Evolutionary conservation across 2,329 filamentous ascomycete species (phyloP).

Genomic region (Ophiostoma perfectum): DNA sequence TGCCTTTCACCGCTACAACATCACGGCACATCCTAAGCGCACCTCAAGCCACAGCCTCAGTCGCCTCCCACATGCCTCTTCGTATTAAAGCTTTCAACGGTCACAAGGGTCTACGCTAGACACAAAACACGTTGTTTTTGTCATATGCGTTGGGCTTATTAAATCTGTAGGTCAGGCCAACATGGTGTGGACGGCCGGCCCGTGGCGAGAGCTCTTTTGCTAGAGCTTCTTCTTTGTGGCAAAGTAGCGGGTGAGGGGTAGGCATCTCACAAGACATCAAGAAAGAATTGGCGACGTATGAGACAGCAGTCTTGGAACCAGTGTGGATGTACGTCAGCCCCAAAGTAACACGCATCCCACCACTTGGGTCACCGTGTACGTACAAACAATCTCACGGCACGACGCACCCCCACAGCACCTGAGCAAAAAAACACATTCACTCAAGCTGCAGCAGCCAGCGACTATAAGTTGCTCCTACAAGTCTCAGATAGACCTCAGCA

Average conservation of each 20-base stretch:
- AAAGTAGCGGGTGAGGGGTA: neutral
- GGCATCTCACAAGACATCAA: neutral
- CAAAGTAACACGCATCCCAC: neutral
- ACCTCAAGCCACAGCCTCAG: neutral
- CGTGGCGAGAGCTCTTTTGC: neutral
- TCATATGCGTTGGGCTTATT: neutral
- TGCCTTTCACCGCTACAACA: neutral
- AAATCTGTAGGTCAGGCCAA: neutral
- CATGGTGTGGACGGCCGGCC: neutral
- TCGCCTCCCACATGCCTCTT: neutral
- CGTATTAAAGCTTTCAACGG: neutral
- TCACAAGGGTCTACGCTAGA: neutral
- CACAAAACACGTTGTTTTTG: neutral
- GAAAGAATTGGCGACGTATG: neutral
- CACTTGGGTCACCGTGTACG: neutral
- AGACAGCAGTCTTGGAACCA: neutral
- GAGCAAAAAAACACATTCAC: too few relatives aligned
- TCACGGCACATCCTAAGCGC: neutral
- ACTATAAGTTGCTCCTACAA: too few relatives aligned
- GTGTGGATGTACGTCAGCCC: neutral
- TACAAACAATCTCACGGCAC: neutral
- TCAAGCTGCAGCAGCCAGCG: too few relatives aligned
- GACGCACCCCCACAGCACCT: neutral
- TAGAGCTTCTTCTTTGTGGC: neutral
- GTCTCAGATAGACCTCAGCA: neutral